Base-by-base conservation (phyloP, 176 grass and related monocot genomes). In the Tillandsia fasciculata region DNA sequence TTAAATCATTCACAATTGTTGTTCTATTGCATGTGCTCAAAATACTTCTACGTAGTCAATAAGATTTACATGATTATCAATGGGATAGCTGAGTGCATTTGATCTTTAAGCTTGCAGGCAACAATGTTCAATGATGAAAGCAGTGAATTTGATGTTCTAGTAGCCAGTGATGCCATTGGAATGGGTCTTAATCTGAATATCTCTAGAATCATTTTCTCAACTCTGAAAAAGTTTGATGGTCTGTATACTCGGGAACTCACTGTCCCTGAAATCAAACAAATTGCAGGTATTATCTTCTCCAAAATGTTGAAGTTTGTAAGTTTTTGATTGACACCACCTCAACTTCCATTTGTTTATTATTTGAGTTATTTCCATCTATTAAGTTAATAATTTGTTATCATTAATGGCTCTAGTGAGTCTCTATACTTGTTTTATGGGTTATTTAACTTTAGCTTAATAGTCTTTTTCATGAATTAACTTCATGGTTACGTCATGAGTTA, bases 151-250 rank as follows among this genome's bases (percentile, higher is more conserved):
- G 88, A 90, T 76, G 84, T 97, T 66, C 85, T 97, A 76, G 93
- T 97, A 72, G 93, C 93, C 71, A 97, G 82, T 68, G 93, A 97
- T 81, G 89, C 93, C 54, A 92, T 97, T 72, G 93, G 93, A 67
- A 97, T 97, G 93, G 93, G 93, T 81, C 93, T 97, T 68, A 97
- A 97, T 87, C 82, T 97, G 76, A 92, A 92, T 74, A 97, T 97
- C 79, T 97, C 89, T 23, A 92, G 93, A 78, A 92, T 97, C 76
- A 90, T 97, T 74, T 92, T 97, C 73, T 90, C 93, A 73, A 92
- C 89, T 59, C n/a, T 97, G 74, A 67, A 72, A 75, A 97, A 97
- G 81, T 97, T 83, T 80, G 93, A 97, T 28, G 93, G 93, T 47
- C 42, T 87, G 47, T 57, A 27, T 74, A 63, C 5, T 29, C 83